Conservation (phyloP, 2,329 filamentous ascomycete genomes). For the Venturia asperata region DNA sequence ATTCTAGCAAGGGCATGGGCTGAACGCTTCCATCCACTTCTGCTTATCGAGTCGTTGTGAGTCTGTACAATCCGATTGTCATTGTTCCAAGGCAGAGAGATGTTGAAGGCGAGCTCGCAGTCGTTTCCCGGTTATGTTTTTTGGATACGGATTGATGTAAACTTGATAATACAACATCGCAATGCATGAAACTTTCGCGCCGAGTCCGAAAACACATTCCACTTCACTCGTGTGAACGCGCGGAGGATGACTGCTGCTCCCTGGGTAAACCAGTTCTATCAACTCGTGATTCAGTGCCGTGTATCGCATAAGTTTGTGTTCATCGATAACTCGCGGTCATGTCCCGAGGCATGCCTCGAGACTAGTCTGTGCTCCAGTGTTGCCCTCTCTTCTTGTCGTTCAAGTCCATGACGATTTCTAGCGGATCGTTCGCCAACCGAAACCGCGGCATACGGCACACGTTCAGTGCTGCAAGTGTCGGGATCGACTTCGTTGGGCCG, state of each 20-base stretch:
- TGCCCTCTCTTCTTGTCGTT: not conserved
- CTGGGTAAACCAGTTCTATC: not conserved
- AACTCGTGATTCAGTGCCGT: not conserved
- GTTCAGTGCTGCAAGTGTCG: not conserved
- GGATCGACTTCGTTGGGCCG: not conserved
- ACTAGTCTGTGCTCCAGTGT: not conserved
- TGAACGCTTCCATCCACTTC: not conserved
- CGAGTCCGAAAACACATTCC: not conserved
- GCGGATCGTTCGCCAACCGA: not conserved
- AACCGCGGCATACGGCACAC: not conserved
- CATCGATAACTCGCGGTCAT: not conserved
- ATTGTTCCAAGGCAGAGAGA: not conserved
- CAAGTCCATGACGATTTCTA: not conserved
- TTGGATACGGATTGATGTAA: not conserved
- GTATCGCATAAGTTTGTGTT: not conserved
- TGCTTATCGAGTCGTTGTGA: not conserved
- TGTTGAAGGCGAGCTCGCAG: not conserved
- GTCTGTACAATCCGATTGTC: not conserved
- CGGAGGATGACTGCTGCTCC: not conserved
- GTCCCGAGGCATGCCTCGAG: not conserved
- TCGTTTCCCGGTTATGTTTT: not conserved
- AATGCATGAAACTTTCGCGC: not conserved
- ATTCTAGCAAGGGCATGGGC: not conserved
- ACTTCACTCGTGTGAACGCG: not conserved
- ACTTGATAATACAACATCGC: not conserved